Percentiles rank a stretch among this genome's conserved stretches.
These are phyloP conservation scores for Phalaenopsis equestris DNA, from an alignment of 106 monocot species.

Conservation along the genomic window DNA sequence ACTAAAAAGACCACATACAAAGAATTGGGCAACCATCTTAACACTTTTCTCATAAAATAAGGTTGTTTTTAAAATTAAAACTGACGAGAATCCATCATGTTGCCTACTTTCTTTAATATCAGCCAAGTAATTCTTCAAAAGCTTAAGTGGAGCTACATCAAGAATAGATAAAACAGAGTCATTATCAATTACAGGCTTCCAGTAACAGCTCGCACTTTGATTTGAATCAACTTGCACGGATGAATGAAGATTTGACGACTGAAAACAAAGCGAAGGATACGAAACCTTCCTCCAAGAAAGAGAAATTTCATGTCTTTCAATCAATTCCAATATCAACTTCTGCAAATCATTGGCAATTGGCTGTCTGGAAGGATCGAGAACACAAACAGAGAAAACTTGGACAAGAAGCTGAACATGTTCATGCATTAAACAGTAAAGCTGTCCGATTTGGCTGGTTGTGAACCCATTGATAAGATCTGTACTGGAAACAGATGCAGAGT, in stretches of 20 bases:
- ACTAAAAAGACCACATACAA: too few species aligned
- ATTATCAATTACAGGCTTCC: constrained; percentile 42
- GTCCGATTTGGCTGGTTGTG: constrained; percentile 63
- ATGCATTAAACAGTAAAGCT: constrained; percentile 60
- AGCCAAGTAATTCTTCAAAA: constrained; percentile 45
- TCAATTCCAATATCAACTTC: constrained; percentile 65
- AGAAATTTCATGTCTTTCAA: constrained; percentile 48
- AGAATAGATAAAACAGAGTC: constrained; percentile 51
- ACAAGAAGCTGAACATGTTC: constrained; percentile 94
- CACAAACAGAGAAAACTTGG: constrained; percentile 65
- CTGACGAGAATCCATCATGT: constrained; percentile 7
- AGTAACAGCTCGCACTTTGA: constrained; percentile 20
- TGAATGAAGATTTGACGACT: constrained; percentile 32
- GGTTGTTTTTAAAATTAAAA: background rate
- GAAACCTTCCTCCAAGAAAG: constrained; percentile 30
- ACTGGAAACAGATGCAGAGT: constrained; percentile 11
- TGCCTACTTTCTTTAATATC: constrained; percentile 77
- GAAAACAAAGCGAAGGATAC: constrained; percentile 46
- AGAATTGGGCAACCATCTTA: too few species aligned
- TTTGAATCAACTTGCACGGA: constrained; percentile 24
- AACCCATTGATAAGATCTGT: constrained; percentile 43
- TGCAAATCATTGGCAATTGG: constrained; percentile 37
- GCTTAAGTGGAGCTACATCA: constrained; percentile 66
- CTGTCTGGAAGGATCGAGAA: constrained; percentile 70
- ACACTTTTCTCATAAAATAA: background rate